Evolutionary conservation across 805 yeast genomes (phyloP), one percentile per base, ranked within the genome.

Genomic region (Candida caryicola): DNA sequence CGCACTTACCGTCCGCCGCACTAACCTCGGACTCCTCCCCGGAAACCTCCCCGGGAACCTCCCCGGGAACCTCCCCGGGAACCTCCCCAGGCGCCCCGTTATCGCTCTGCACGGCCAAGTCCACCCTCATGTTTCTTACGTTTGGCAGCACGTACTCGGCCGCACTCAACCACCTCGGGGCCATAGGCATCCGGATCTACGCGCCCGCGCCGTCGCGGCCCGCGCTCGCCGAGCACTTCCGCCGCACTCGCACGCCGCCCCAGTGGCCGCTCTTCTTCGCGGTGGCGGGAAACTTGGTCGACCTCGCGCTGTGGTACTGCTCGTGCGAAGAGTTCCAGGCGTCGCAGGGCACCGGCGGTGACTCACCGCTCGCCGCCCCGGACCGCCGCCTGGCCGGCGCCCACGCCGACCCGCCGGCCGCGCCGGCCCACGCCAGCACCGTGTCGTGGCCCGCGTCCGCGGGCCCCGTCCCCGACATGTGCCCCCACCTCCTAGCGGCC

Each of bases 321-420:
- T 33, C 14, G 23, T 27, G 29, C 23, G 23, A 33, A 12, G 28
- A 17, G 35, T 27, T 14, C 29, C 21, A 25, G 18, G n/a, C n/a
- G n/a, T n/a, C n/a, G n/a, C n/a, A n/a, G n/a, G n/a, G n/a, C n/a
- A n/a, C n/a, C n/a, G n/a, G n/a, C n/a, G n/a, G n/a, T n/a, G n/a
- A n/a, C n/a, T n/a, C n/a, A n/a, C n/a, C n/a, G n/a, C n/a, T n/a
- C n/a, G n/a, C n/a, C n/a, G n/a, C n/a, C n/a, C n/a, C n/a, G n/a
- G n/a, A n/a, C n/a, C n/a, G n/a, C n/a, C n/a, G n/a, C n/a, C n/a
- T n/a, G n/a, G n/a, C n/a, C n/a, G n/a, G n/a, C n/a, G n/a, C n/a
- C n/a, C n/a, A n/a, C n/a, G n/a, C n/a, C n/a, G n/a, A n/a, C n/a
- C n/a, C n/a, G n/a, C n/a, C n/a, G n/a, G n/a, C n/a, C n/a, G n/a